phyloP scores from a whole-genome alignment of 1,284 basidiomycete genomes.

The Leccinum huronense region DNA sequence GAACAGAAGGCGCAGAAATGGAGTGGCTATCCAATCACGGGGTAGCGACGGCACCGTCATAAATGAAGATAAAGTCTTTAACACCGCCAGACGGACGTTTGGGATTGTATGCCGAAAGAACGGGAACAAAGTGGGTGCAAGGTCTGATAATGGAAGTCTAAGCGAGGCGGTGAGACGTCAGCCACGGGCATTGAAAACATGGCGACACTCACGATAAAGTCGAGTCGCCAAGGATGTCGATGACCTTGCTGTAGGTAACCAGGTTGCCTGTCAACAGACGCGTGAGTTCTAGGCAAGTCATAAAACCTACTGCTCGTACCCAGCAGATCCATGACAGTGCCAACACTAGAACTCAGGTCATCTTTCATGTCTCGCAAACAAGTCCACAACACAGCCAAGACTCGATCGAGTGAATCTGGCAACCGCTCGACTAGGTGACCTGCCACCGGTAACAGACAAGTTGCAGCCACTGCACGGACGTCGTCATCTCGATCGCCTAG shows the following conservation, averaged over 20 bases:
- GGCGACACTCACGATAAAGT: conserved; percentile 59
- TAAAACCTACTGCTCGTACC: conserved; percentile 45
- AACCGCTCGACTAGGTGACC: conserved; percentile 76
- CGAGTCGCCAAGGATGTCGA: conserved; percentile 69
- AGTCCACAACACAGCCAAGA: conserved; percentile 87
- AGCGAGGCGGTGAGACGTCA: conserved; percentile 7
- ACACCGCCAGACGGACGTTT: conserved; percentile 90
- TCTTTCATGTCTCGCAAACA: conserved; percentile 94
- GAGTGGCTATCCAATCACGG: conserved; percentile 78
- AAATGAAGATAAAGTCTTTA: conserved; percentile 87
- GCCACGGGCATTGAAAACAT: conserved; percentile 10
- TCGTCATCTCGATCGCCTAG: conserved; percentile 94
- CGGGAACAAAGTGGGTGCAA: conserved; percentile 89
- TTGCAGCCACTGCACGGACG: conserved; percentile 93
- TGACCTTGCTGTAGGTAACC: conserved; percentile 79
- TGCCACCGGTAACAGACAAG: conserved; percentile 86
- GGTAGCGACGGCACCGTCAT: conserved; percentile 76
- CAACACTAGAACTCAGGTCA: conserved; percentile 95
- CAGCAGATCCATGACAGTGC: conserved; percentile 95
- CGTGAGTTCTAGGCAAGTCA: conserved; percentile 2
- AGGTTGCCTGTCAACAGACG: conserved; percentile 59
- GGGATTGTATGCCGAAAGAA: conserved; percentile 98
- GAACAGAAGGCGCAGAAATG: conserved; percentile 84
- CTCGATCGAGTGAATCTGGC: conserved; percentile 67
- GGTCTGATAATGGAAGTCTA: conserved; percentile 72